Evolutionary conservation across 202 grass and related monocot species (phyloP).

Genomic region (Musa balbisiana): DNA sequence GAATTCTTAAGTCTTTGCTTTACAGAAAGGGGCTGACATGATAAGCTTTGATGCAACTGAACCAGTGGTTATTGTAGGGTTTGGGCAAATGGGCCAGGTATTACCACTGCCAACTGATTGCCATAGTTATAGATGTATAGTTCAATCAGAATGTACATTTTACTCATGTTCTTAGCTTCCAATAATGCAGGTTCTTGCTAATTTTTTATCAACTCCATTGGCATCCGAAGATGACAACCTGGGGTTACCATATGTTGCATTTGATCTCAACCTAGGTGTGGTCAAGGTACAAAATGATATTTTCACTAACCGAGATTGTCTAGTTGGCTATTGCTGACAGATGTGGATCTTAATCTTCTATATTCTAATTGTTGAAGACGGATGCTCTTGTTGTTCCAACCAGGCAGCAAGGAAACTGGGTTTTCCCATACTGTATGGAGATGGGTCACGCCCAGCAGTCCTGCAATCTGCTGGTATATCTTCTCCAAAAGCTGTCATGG

Average conservation of each 20-base stretch:
- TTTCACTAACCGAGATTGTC: background rate
- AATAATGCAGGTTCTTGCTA: conserved; percentile 73
- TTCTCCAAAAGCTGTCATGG: conserved; percentile 92
- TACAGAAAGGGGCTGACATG: conserved; percentile 58
- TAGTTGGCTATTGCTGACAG: background rate
- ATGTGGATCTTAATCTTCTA: background rate
- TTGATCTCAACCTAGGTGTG: conserved; percentile 85
- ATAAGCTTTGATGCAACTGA: conserved; percentile 75
- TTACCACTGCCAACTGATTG: conserved; percentile 17
- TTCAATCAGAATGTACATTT: too few relatives aligned
- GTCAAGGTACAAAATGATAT: conserved; percentile 55
- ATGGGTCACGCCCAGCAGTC: conserved; percentile 85
- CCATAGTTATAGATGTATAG: too few relatives aligned
- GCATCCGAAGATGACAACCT: conserved; percentile 50
- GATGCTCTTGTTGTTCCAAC: conserved; percentile 4
- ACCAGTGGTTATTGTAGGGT: conserved; percentile 91
- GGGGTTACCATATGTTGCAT: conserved; percentile 85
- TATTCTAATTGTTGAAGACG: background rate
- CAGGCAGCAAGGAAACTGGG: conserved; percentile 77
- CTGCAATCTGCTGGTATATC: conserved; percentile 94
- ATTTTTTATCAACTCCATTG: conserved; percentile 82
- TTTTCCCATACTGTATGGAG: conserved; percentile 73
- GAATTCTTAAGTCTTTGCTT: conserved; percentile 29
- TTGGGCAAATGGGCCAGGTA: conserved; percentile 95
- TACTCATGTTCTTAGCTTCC: background rate